phyloP scores from a whole-genome alignment of 129 eudicot species.

The Logfia minima region DNA sequence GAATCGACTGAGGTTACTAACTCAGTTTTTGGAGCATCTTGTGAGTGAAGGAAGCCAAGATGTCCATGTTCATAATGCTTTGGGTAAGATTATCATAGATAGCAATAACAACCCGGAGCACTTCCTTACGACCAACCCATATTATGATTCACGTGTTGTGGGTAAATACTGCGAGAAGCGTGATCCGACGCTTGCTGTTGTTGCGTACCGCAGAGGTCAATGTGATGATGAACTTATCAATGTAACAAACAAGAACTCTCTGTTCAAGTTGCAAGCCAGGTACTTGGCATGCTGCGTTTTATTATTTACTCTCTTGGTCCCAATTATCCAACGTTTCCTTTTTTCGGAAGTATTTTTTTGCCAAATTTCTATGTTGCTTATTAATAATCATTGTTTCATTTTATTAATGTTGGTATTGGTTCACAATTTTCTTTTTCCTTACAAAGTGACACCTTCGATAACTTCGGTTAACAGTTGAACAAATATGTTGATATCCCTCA shows the following conservation, averaged over 20 bases:
- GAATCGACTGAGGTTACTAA: slow-evolving; percentile 92
- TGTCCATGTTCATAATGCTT: slow-evolving; percentile 94
- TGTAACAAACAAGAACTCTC: slow-evolving; percentile 92
- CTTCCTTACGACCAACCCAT: slow-evolving; percentile 97
- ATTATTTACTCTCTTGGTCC: neutral
- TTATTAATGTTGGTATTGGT: neutral
- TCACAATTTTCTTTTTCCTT: neutral
- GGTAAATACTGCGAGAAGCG: slow-evolving; percentile 99
- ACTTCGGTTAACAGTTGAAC: neutral
- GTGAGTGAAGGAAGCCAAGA: slow-evolving; percentile 99
- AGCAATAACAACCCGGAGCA: slow-evolving; percentile 98
- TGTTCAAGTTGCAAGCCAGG: slow-evolving; percentile 96
- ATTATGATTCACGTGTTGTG: slow-evolving; percentile 96
- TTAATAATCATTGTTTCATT: neutral
- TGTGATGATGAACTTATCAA: slow-evolving; percentile 97
- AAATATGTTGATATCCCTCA: neutral
- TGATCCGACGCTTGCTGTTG: slow-evolving; percentile 99
- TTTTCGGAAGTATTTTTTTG: neutral
- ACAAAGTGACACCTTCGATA: neutral
- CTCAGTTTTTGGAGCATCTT: slow-evolving; percentile 97
- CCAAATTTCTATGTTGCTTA: neutral
- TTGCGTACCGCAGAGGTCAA: slow-evolving; percentile 98
- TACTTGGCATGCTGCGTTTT: slow-evolving; percentile 31
- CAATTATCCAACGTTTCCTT: neutral
- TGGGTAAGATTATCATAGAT: slow-evolving; percentile 95